Conservation (phyloP, 2,329 filamentous ascomycete species). For the Chalara sp. region DNA sequence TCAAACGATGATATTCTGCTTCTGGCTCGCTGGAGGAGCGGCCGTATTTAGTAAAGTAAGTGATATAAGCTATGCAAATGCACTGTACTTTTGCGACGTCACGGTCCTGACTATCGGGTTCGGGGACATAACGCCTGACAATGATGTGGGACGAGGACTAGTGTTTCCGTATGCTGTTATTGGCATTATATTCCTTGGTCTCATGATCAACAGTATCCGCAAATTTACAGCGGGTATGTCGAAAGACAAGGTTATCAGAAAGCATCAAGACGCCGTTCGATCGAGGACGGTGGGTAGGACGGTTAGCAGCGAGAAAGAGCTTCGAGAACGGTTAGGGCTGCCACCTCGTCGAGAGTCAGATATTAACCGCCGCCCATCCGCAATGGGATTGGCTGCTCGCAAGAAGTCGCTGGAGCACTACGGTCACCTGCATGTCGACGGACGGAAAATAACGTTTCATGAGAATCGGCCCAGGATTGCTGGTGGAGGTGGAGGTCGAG, state of each 20-base stretch:
- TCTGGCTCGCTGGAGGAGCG: conserved; percentile 61
- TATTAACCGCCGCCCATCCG: conserved; percentile 5
- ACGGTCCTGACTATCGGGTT: conserved; percentile 56
- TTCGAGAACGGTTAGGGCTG: conserved; percentile 32
- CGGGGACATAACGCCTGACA: conserved; percentile 52
- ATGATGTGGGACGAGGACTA: conserved; percentile 47
- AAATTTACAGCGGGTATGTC: conserved; percentile 53
- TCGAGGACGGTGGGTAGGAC: conserved; percentile 46
- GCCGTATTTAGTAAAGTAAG: conserved; percentile 53
- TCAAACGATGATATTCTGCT: conserved; percentile 64
- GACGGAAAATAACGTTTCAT: conserved; percentile 29
- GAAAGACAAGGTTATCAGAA: conserved; percentile 53
- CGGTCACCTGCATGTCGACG: conserved; percentile 29
- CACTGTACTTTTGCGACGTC: conserved; percentile 54
- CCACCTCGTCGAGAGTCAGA: conserved; percentile 20
- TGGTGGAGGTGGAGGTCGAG: conserved; percentile 18
- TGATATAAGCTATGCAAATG: conserved; percentile 52
- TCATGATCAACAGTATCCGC: conserved; percentile 59
- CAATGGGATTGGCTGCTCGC: conserved; percentile 23
- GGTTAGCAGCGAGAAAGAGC: conserved; percentile 43
- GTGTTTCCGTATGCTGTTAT: conserved; percentile 62
- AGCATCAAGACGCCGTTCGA: conserved; percentile 48
- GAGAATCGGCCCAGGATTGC: conserved; percentile 17
- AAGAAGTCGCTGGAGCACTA: conserved; percentile 24
- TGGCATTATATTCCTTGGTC: conserved; percentile 62